Conservation (phyloP, 805 yeast genomes). For the Yarrowia sp. region DNA sequence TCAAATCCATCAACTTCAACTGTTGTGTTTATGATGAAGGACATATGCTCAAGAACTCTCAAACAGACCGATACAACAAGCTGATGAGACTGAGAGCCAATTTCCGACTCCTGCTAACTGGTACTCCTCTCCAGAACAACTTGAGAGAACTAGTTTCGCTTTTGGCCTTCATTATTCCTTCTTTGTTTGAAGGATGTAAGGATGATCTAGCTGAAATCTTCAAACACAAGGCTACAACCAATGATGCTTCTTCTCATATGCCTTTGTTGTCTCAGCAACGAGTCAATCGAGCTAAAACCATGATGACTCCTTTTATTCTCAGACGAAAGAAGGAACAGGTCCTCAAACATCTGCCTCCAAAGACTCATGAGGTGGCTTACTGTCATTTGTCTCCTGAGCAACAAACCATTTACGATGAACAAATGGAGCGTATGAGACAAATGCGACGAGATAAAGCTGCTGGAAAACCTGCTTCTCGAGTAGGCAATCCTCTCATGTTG, state of each 20-base stretch:
- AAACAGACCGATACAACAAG: constrained; percentile 81
- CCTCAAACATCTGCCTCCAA: constrained; percentile 80
- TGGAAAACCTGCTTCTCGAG: constrained; percentile 43
- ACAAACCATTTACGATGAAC: constrained; percentile 63
- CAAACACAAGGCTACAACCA: constrained; percentile 80
- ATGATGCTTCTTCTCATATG: constrained; percentile 43
- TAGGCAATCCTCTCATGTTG: constrained; percentile 78
- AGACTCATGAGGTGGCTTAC: constrained; percentile 58
- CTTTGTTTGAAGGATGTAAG: constrained; percentile 71
- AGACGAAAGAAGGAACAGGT: constrained; percentile 93
- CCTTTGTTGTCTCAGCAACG: constrained; percentile 90
- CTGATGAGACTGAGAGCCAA: constrained; percentile 78
- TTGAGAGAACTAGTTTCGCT: constrained; percentile 85
- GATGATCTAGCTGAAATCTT: constrained; percentile 81
- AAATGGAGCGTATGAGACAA: constrained; percentile 45
- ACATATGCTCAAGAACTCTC: constrained; percentile 89
- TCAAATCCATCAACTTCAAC: constrained; percentile 72
- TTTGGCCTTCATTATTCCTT: constrained; percentile 86
- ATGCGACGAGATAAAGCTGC: constrained; percentile 29
- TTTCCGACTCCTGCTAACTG: constrained; percentile 87
- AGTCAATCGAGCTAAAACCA: constrained; percentile 85
- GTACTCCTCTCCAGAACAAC: constrained; percentile 96
- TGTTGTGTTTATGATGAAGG: constrained; percentile 96
- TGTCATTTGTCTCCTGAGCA: constrained; percentile 57
- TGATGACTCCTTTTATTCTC: constrained; percentile 97